Base-by-base conservation (phyloP, 1,139 yeast species). In the Suhomyces yuchorum region DNA sequence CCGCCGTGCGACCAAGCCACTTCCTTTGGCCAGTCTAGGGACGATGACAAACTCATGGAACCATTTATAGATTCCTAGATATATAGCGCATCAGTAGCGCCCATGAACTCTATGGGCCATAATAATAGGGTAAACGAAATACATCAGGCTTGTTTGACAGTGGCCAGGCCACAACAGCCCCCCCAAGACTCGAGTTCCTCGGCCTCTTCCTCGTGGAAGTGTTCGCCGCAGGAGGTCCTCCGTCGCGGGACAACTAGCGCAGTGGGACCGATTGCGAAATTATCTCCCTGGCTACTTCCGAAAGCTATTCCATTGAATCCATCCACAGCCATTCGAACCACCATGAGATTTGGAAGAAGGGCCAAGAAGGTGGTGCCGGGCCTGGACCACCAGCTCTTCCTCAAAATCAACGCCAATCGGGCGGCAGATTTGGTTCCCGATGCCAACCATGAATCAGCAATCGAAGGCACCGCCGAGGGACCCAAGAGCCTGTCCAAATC, bases 361-460 rank as follows among this genome's bases (percentile, higher is more conserved):
- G 18, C 23, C 20, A 20, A 14, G 5, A 15, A 18, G 8, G 19
- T 26, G n/a, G 40, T 15, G 2, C 20, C 32, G 14, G 32, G 20
- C 8, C 5, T 32, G 8, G 43, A 43, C 8, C 18, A 49, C 20
- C 61, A 59, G 28, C 51, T 71, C 33, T 65, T 52, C 46, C 51
- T 73, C 18, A 64, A 68, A 40, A 61, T 75, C 51, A 64, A 71
- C 51, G 74, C 73, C 34, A 65, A 60, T 45, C 50, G 76, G 26
- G 80, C 78, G 1, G 75, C 78, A 0, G 78, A 74, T 47, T 61
- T 75, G 44, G 62, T 67, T 1, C 50, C 47, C 7, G 43, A 37
- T n/a, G 30, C 33, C 14, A 20, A 40, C 9, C 23, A 20, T 9
- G 24, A 19, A 8, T 3, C 41, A 24, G 24, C 19, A 18, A 9